A percentile compares a stretch with the other conserved stretches of the same genome.
Conservation (phyloP, 805 yeast species). For the Candida manassasensis region DNA sequence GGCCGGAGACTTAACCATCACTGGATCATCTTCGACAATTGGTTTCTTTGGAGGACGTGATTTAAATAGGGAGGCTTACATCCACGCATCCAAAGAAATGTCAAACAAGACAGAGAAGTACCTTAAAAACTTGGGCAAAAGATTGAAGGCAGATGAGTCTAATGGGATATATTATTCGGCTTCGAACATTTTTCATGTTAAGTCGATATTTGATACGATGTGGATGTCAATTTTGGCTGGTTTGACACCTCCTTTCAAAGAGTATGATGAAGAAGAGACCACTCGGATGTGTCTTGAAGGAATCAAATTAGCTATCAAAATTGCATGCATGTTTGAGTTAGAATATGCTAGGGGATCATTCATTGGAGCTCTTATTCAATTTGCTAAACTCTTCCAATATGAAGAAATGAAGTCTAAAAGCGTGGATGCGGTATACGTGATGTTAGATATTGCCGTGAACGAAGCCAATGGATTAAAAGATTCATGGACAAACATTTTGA, state of each 20-base stretch:
- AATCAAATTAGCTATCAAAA: constrained; percentile 71
- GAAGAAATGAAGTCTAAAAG: constrained; percentile 76
- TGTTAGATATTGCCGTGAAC: constrained; percentile 70
- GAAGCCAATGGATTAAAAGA: constrained; percentile 68
- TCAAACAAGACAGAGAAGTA: constrained; percentile 82
- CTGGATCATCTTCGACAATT: constrained; percentile 31
- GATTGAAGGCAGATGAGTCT: constrained; percentile 36
- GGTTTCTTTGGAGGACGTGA: constrained; percentile 71
- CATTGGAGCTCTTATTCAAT: constrained; percentile 84
- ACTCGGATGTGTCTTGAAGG: constrained; percentile 78
- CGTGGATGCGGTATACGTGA: constrained; percentile 68
- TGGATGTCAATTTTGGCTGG: constrained; percentile 99
- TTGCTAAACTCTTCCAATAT: constrained; percentile 72
- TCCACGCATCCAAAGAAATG: constrained; percentile 89
- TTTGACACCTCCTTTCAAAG: constrained; percentile 88
- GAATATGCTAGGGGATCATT: constrained; percentile 86
- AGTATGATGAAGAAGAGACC: constrained; percentile 70
- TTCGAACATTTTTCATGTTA: constrained; percentile 82
- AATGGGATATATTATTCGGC: constrained; percentile 67
- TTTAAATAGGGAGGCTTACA: constrained; percentile 72
- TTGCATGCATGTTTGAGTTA: constrained; percentile 78
- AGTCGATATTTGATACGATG: constrained; percentile 84
- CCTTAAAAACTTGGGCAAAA: constrained; percentile 59
- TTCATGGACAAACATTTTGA: constrained; percentile 82
- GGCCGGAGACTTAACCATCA: constrained; percentile 49